These are phyloP conservation scores for Gymnopilus dilepis DNA, from an alignment of 768 basidiomycete species.

Conservation along the genomic window DNA sequence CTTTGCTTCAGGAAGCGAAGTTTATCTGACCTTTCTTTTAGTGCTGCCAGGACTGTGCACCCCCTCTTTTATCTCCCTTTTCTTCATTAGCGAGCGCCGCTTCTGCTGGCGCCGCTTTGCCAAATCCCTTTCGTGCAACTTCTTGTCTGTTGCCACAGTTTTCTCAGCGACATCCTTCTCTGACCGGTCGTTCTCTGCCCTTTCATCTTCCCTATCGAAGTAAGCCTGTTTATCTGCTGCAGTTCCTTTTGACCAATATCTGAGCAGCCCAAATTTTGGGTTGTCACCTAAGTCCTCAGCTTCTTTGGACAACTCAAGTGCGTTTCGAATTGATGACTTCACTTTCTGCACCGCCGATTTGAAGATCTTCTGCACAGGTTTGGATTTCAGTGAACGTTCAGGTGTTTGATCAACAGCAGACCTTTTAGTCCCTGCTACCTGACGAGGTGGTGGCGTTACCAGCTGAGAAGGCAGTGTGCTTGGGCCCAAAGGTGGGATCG, in stretches of 20 bases:
- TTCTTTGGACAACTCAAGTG: background rate
- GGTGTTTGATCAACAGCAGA: background rate
- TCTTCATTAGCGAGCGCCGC: slow-evolving; percentile 3
- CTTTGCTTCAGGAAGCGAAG: no score
- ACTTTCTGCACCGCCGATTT: background rate
- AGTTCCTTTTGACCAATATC: slow-evolving; percentile 7
- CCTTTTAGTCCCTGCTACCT: background rate
- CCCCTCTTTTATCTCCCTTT: slow-evolving; percentile 11
- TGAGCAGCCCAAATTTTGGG: slow-evolving; percentile 11
- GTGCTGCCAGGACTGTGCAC: slow-evolving; percentile 16
- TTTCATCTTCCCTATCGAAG: slow-evolving; percentile 6
- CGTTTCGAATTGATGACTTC: background rate
- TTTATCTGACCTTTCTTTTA: slow-evolving; percentile 16
- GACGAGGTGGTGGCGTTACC: background rate
- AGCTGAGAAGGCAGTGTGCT: background rate
- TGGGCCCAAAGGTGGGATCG: background rate
- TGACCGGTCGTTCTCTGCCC: background rate
- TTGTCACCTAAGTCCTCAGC: background rate
- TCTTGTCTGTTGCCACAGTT: background rate
- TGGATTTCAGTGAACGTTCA: background rate
- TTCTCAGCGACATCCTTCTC: background rate
- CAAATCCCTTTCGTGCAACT: background rate
- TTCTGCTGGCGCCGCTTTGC: slow-evolving; percentile 15
- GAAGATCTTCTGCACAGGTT: background rate
- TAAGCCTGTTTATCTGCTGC: slow-evolving; percentile 6